Base-by-base conservation (phyloP, 345 rosid species). In the Durio zibethinus region DNA sequence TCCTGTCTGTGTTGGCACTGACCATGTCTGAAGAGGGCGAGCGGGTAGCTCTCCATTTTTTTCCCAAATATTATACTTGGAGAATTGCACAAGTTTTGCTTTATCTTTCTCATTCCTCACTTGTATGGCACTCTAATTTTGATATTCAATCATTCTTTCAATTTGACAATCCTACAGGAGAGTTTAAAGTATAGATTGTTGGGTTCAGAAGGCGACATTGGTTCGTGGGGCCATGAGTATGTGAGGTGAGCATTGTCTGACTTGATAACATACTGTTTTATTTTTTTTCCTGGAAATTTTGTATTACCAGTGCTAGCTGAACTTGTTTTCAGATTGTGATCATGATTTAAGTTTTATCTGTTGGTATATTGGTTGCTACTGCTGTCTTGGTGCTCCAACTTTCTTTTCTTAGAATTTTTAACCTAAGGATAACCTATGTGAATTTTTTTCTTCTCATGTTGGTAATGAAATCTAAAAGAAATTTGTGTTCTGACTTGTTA, bases 1-100 rank as follows among this genome's bases (percentile, higher is more conserved):
- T 93, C 72, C 88, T 96, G 21, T 96, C 98, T 40, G 93, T 96
- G 76, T 84, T 96, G 85, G 99, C 98, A 0, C 75, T 96, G 81
- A 96, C 99, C 64, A 96, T 96, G 98, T 92, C 97, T 84, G 98
- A 93, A 31, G 97, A 96, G 77, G 98, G 99, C 77, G 92, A 90
- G 85, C 84, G 93, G 93, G 99, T 96, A 93, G n/a, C 72, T 82
- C 38, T 45, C 73, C 63, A 48, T 43, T n/a, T 45, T 69, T 73
- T 38, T 42, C n/a, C 23, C 21, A 21, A 38, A 31, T 29, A 42
- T 35, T 73, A 7, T 29, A n/a, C 33, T 8, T 14, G 21, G 38
- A 38, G 11, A n/a, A 12, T 80, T 20, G 23, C 16, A 50, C 20
- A 31, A n/a, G n/a, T n/a, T n/a, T n/a, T n/a, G n/a, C n/a, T n/a